These are phyloP conservation scores for Breynia disticha DNA, from an alignment of 441 rosid genomes.

Conservation along the genomic window DNA sequence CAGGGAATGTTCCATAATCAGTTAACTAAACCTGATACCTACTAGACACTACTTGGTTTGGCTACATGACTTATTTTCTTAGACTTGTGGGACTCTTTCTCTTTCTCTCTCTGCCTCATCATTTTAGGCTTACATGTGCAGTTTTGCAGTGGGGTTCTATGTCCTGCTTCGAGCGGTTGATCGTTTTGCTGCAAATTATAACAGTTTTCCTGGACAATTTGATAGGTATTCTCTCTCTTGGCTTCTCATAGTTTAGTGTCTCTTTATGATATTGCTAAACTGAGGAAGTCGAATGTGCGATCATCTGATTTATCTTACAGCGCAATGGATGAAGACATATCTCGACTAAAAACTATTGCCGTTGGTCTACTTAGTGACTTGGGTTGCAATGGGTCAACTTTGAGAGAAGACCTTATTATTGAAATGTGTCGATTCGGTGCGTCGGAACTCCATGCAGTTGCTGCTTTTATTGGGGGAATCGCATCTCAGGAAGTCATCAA, in stretches of 20 bases:
- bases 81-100: no score
- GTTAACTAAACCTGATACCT: no score
- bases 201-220: constrained; percentile 84
- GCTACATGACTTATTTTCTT: no score
- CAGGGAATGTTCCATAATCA: no score
- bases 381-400: constrained; percentile 65
- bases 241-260: not conserved
- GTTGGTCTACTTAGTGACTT: constrained; percentile 58
- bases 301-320: constrained; percentile 20
- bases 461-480: constrained; percentile 85
- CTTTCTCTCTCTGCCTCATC: not conserved
- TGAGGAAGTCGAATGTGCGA: constrained; percentile 5
- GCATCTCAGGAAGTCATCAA: constrained; percentile 94
- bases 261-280: not conserved
- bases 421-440: constrained; percentile 96
- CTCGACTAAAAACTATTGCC: constrained; percentile 58
- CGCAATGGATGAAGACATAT: constrained; percentile 64
- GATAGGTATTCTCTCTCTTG: constrained; percentile 46
- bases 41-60: no score
- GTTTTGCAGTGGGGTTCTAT: constrained; percentile 67
- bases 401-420: constrained; percentile 72
- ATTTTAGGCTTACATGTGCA: constrained; percentile 23
- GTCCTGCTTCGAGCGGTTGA: constrained; percentile 88
- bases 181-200: constrained; percentile 69
- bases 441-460: constrained; percentile 87